These are phyloP conservation scores for Saccharomyces hybrid DNA, from an alignment of 1,139 yeast species.

Conservation along the genomic window DNA sequence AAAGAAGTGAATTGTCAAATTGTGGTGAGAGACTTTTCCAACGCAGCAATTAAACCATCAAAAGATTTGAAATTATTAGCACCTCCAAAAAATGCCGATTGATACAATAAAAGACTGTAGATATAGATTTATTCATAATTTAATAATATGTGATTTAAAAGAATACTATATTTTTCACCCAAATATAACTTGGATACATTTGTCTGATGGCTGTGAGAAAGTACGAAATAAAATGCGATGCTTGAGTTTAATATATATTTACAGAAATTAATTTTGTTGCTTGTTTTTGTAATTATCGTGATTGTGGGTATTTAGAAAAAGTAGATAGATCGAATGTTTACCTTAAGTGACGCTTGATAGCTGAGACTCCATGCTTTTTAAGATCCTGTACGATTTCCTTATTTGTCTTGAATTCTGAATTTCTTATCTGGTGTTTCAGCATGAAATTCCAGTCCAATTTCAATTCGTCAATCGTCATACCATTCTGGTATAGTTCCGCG, in stretches of 20 bases:
- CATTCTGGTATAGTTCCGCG: conserved; percentile 15
- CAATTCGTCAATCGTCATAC: conserved; percentile 19
- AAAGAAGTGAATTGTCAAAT: conserved; percentile 72
- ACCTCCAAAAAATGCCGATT: conserved; percentile 30
- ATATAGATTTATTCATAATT: background rate
- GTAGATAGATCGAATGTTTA: conserved; percentile 50
- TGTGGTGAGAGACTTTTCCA: conserved; percentile 72
- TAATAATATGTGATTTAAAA: background rate
- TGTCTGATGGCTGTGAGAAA: background rate
- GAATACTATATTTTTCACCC: background rate
- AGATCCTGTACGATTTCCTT: conserved; percentile 4
- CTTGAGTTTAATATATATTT: background rate
- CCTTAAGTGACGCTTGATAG: conserved; percentile 13
- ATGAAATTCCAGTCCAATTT: conserved; percentile 19
- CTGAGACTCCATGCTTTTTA: background rate
- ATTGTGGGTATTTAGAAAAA: too few species aligned
- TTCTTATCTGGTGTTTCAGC: conserved; percentile 18
- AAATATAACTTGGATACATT: background rate
- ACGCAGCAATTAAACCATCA: conserved; percentile 37
- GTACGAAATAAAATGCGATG: background rate
- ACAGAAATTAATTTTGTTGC: background rate
- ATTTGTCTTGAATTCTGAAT: conserved; percentile 5
- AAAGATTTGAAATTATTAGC: conserved; percentile 29
- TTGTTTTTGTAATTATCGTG: background rate
- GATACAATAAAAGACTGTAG: conserved; percentile 23